A percentile compares a stretch with the other conserved stretches of the same genome.
Evolutionary conservation across 192 early-diverging fungal genomes (phyloP).

Genomic region (Bifiguratus adelaidae): DNA sequence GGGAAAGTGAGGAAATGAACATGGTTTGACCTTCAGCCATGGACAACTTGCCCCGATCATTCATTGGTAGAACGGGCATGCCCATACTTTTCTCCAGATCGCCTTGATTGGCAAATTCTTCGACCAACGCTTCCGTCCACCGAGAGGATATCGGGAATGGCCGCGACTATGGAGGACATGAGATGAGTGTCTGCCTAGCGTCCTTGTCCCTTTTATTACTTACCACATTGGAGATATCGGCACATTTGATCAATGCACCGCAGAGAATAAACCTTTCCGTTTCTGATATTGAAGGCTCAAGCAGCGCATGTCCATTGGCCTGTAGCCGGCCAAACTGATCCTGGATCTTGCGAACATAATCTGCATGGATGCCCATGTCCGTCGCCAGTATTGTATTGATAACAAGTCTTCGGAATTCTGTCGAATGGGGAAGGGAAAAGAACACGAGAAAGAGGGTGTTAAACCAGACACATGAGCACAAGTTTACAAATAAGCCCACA

Average conservation of each 20-base stretch:
- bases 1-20: constrained; percentile 39
- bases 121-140: constrained; percentile 59
- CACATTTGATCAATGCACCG: constrained; percentile 69
- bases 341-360: constrained; percentile 64
- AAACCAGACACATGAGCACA: background rate
- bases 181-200: background rate
- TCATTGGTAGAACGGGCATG: constrained; percentile 35
- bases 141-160: constrained; percentile 55
- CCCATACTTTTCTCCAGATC: constrained; percentile 65
- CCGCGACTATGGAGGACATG: constrained; percentile 27
- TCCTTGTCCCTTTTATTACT: background rate
- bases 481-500: background rate
- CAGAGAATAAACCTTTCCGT: constrained; percentile 55
- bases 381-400: constrained; percentile 68
- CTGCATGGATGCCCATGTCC: constrained; percentile 72
- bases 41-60: constrained; percentile 32
- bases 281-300: constrained; percentile 26
- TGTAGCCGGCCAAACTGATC: constrained; percentile 44
- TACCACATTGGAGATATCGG: constrained; percentile 72
- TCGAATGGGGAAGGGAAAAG: constrained; percentile 1
- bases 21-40: constrained; percentile 35
- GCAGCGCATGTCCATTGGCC: constrained; percentile 11
- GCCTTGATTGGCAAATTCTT: constrained; percentile 59
- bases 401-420: constrained; percentile 61
- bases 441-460: background rate